These are phyloP conservation scores for Candida nanaspora DNA, from an alignment of 805 yeast species.

Conservation along the genomic window DNA sequence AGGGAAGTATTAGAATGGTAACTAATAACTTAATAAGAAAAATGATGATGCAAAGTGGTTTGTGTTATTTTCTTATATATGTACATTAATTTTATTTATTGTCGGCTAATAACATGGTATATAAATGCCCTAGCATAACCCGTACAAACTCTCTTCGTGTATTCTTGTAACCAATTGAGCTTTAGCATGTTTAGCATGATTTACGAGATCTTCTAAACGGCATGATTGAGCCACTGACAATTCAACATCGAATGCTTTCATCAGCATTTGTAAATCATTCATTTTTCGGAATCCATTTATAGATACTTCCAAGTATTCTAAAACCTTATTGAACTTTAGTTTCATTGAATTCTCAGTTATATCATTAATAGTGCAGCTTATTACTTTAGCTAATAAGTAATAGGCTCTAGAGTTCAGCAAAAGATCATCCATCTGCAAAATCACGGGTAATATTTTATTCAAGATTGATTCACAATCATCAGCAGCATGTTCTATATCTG, in stretches of 20 bases:
- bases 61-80: not conserved
- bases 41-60: not conserved
- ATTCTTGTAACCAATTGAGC: conserved; percentile 22
- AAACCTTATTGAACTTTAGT: conserved; percentile 20
- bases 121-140: conserved; percentile 1
- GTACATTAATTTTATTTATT: not conserved
- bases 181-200: conserved; percentile 26
- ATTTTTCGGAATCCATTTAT: conserved; percentile 36
- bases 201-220: conserved; percentile 22
- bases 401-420: conserved; percentile 33
- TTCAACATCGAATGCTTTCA: conserved; percentile 33
- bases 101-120: no score
- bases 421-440: conserved; percentile 32
- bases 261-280: conserved; percentile 31
- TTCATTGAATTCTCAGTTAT: conserved; percentile 1
- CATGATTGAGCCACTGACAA: conserved; percentile 26
- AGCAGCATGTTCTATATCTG: conserved; percentile 18
- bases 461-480: conserved; percentile 37
- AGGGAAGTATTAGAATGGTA: conserved; percentile 17
- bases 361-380: not conserved
- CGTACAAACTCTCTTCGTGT: conserved; percentile 19
- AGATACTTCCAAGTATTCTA: conserved; percentile 34
- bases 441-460: conserved; percentile 34
- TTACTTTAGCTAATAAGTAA: conserved; percentile 23
- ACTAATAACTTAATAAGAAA: no score